Evolutionary conservation across 2,329 filamentous ascomycete species (phyloP).

Genomic region (Anisogramma anomala): DNA sequence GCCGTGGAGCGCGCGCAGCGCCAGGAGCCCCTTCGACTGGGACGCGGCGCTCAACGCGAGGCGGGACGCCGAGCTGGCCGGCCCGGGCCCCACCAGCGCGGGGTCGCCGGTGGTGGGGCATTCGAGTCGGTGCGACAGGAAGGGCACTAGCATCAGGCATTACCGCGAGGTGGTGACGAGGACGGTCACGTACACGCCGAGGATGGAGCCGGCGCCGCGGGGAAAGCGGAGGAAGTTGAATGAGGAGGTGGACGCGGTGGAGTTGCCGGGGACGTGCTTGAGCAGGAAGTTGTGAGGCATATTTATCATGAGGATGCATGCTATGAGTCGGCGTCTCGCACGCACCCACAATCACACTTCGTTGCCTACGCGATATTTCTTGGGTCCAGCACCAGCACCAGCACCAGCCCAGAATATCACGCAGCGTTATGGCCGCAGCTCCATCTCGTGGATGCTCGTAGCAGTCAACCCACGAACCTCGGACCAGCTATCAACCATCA

Average conservation of each 20-base stretch:
- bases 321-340: background rate
- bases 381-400: conserved; percentile 1
- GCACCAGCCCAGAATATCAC: background rate
- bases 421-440: background rate
- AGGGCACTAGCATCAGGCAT: conserved; percentile 49
- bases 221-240: conserved; percentile 72
- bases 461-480: background rate
- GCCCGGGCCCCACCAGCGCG: conserved; percentile 24
- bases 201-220: conserved; percentile 79
- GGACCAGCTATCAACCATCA: too few species aligned
- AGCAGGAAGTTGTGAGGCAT: conserved; percentile 7
- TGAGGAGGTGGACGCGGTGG: conserved; percentile 16
- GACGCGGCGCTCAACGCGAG: conserved; percentile 56
- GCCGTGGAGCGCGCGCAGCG: conserved; percentile 57
- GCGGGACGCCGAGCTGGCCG: conserved; percentile 45
- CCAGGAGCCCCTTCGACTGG: conserved; percentile 69
- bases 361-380: background rate
- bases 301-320: conserved; percentile 3
- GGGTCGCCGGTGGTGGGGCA: conserved; percentile 1
- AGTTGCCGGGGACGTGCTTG: conserved; percentile 1
- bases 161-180: conserved; percentile 89
- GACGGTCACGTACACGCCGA: conserved; percentile 80
- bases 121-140: conserved; percentile 37
- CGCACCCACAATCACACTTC: background rate
- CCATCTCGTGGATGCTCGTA: too few species aligned